phyloP scores from a whole-genome alignment of 208 protist species.

The Acanthamoeba healyi region DNA sequence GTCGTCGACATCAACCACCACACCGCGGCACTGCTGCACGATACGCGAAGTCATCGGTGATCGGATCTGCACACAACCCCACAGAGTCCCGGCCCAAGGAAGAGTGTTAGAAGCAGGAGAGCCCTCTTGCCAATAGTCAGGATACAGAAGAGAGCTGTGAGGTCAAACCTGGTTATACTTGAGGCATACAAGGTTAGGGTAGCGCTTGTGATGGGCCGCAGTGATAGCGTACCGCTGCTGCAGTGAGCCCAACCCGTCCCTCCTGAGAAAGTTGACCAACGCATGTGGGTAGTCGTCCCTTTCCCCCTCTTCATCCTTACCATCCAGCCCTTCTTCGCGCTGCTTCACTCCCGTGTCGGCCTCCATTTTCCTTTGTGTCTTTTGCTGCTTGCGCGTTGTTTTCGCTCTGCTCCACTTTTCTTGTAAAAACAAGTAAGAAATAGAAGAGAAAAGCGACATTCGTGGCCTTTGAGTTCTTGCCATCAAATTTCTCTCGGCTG shows the following conservation, averaged over 20 bases:
- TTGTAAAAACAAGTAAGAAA: too few species aligned
- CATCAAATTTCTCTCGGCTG: too few species aligned
- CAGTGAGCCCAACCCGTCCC: background rate
- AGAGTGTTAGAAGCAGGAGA: too few species aligned
- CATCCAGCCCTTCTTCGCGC: too few species aligned
- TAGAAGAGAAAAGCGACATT: too few species aligned
- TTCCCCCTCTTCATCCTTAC: background rate
- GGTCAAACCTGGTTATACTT: constrained; percentile 36
- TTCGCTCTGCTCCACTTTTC: too few species aligned
- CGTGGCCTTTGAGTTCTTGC: too few species aligned
- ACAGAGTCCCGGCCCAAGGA: too few species aligned
- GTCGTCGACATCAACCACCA: background rate
- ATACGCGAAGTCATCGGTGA: background rate
- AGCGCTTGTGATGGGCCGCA: background rate
- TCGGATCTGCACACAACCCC: background rate
- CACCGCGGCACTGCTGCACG: background rate
- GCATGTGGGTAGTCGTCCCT: background rate
- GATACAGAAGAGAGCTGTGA: background rate
- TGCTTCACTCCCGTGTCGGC: too few species aligned
- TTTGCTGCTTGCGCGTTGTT: too few species aligned
- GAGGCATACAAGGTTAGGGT: constrained; percentile 22
- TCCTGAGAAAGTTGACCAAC: background rate
- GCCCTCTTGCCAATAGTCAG: too few species aligned
- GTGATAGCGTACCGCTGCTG: constrained; percentile 28
- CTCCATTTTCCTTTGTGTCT: background rate